Base-by-base conservation (phyloP, 139 green algal genomes). In the Desmodesmus armatus region DNA sequence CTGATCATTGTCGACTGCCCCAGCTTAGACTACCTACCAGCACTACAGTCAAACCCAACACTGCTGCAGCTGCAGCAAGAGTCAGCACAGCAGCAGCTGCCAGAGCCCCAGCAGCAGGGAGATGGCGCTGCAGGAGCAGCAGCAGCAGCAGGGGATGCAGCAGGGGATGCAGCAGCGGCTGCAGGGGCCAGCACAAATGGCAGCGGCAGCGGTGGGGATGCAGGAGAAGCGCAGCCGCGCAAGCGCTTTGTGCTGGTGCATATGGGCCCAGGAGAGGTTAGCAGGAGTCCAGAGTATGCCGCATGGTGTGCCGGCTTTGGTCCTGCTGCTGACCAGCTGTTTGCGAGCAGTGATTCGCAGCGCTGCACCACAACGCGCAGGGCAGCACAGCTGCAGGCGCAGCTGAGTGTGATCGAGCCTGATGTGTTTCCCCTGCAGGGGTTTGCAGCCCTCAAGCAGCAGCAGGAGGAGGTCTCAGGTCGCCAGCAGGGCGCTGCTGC, bases 1-100 rank as follows among this genome's bases (percentile, higher is more conserved):
- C 84, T 96, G n/a, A 31, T 99, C 7, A 83, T 99, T 17, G 35
- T 97, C 19, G 97, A 99, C 89, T 96, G 92, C 80, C 97, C 97
- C 27, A 87, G 44, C 40, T 11, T 29, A 0, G 83, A 39, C 6
- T 89, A 92, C 84, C 44, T 96, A 33, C 76, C 69, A 1, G 86
- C 87, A 9, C 62, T 73, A 3, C 21, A 39, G n/a, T 21, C 74
- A 4, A 44, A n/a, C 37, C 51, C 67, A 43, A 58, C 85, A 70
- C 78, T 81, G 69, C 55, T 29, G 62, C n/a, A 31, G 9, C 39
- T 70, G 51, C 53, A 81, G 47, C 66, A 66, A 41, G 40, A 58
- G 17, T 35, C 33, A 35, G 49, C 49, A 58, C 67, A 49, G 39
- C 67, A 29, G 67, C 71, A 41, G 75, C 13, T n/a, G 49, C n/a